These are phyloP conservation scores for Xylaria sp. DNA, from an alignment of 2,329 filamentous ascomycete species.

Conservation along the genomic window DNA sequence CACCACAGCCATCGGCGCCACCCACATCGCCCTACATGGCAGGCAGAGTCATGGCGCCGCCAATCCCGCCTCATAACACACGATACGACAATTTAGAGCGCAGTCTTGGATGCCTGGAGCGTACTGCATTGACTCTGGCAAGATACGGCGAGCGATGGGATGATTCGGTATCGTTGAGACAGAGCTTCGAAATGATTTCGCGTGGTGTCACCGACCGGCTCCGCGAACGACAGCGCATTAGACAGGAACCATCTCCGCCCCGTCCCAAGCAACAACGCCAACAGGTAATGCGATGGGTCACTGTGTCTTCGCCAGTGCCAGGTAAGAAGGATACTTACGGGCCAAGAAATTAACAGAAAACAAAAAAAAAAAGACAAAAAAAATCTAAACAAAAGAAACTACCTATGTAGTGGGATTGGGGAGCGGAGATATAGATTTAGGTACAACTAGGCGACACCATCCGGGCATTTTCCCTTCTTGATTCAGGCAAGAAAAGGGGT, in stretches of 20 bases:
- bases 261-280: slow-evolving; percentile 22
- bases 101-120: slow-evolving; percentile 51
- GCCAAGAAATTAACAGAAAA: slow-evolving; percentile 1
- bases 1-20: slow-evolving; percentile 40
- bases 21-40: slow-evolving; percentile 40
- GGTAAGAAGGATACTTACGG: slow-evolving; percentile 36
- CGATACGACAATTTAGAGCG: slow-evolving; percentile 49
- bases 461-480: too few relatives aligned
- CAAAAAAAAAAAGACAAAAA: not conserved
- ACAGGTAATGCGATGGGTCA: slow-evolving; percentile 40
- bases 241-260: slow-evolving; percentile 32
- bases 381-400: not conserved
- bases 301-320: slow-evolving; percentile 38
- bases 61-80: slow-evolving; percentile 43
- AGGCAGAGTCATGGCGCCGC: slow-evolving; percentile 47
- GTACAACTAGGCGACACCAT: too few relatives aligned
- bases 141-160: slow-evolving; percentile 58
- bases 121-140: slow-evolving; percentile 48
- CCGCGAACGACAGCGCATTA: slow-evolving; percentile 35
- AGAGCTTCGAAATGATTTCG: slow-evolving; percentile 49
- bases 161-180: slow-evolving; percentile 48
- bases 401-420: not conserved
- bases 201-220: slow-evolving; percentile 41
- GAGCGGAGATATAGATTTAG: too few relatives aligned
- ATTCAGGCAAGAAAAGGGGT: too few relatives aligned